A percentile compares a stretch with the other conserved stretches of the same genome.
Conservation (phyloP, 441 rosid species). For the Populus hybrid region DNA sequence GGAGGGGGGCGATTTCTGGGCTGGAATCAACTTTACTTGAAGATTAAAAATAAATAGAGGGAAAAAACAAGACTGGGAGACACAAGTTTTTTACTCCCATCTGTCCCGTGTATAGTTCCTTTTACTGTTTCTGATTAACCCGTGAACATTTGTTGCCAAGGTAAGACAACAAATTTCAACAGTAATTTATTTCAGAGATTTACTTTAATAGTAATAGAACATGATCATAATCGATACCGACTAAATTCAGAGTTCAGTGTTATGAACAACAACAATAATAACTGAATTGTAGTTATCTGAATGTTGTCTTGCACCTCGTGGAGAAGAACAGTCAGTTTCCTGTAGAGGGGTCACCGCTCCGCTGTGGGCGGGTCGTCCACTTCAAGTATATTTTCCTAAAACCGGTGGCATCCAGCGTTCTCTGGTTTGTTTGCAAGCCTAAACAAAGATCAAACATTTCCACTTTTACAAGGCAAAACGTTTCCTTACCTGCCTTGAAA, state of each 20-base stretch:
- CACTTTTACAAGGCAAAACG: not conserved
- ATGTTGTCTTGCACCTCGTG: not conserved
- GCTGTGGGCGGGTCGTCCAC: not conserved
- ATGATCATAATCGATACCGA: not conserved
- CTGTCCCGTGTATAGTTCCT: not conserved
- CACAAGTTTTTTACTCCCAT: not conserved
- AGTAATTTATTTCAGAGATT: not conserved
- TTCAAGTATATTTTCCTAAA: not conserved
- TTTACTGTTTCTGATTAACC: not conserved
- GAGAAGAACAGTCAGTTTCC: not conserved
- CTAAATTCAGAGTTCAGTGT: not conserved
- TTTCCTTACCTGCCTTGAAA: not conserved
- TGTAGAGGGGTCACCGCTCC: not conserved
- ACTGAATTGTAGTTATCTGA: not conserved
- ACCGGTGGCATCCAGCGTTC: not conserved
- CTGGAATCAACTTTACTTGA: no score
- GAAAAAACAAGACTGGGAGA: no score
- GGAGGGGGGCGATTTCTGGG: no score
- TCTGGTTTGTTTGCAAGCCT: not conserved
- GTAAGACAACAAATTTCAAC: not conserved
- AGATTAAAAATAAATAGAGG: not conserved
- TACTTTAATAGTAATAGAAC: not conserved
- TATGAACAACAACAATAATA: not conserved
- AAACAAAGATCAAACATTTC: not conserved
- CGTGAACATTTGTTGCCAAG: not conserved